Conservation (phyloP, 257 asterid genomes). For the Rehmannia glutinosa region DNA sequence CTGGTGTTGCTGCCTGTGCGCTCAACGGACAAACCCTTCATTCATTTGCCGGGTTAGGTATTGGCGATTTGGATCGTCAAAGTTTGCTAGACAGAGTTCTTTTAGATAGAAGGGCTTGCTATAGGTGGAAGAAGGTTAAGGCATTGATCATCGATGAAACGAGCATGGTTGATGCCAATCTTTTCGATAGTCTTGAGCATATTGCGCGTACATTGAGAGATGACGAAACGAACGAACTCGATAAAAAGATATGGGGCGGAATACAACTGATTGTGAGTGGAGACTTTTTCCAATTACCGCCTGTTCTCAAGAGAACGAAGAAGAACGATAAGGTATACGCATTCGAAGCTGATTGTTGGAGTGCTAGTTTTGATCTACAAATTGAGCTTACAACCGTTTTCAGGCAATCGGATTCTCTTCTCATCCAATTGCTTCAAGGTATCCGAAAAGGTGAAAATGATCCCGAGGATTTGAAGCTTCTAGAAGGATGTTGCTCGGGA, state of each 20-base stretch:
- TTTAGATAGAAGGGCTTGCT: constrained; percentile 29
- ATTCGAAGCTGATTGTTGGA: constrained; percentile 73
- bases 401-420: constrained; percentile 56
- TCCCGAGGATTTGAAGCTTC: constrained; percentile 39
- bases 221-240: neutral
- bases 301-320: constrained; percentile 26
- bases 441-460: constrained; percentile 52
- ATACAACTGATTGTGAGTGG: constrained; percentile 77
- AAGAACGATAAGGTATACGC: constrained; percentile 34
- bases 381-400: constrained; percentile 53
- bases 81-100: constrained; percentile 39
- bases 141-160: constrained; percentile 63
- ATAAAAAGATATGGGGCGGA: constrained; percentile 61
- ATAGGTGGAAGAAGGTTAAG: constrained; percentile 57
- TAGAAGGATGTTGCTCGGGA: constrained; percentile 48
- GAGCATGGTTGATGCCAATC: constrained; percentile 59
- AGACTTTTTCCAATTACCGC: constrained; percentile 76
- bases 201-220: constrained; percentile 34
- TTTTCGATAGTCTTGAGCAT: constrained; percentile 46
- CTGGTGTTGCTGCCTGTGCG: constrained; percentile 69
- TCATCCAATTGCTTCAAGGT: constrained; percentile 50
- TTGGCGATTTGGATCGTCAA: constrained; percentile 26
- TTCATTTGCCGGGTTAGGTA: constrained; percentile 57
- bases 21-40: constrained; percentile 58
- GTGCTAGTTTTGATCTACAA: constrained; percentile 47